Percentiles rank a stretch among this genome's conserved stretches.
Conservation (phyloP, 352 stramenopile species). For the Blastocystis sp. region DNA sequence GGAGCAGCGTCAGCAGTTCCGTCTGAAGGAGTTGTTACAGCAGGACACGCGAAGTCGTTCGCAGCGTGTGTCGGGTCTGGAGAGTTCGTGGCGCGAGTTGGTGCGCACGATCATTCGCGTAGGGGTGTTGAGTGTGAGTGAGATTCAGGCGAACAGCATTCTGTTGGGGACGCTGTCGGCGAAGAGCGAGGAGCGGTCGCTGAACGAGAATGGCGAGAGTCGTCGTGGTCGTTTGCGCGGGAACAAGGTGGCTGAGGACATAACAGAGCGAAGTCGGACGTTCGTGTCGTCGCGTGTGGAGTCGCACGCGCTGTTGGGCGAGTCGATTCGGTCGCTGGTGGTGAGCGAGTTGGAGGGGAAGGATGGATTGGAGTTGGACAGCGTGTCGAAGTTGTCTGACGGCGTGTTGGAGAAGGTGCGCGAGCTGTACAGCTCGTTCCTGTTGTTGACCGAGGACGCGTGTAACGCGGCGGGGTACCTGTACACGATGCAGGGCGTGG, state of each 20-base stretch:
- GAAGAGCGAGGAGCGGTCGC: neutral
- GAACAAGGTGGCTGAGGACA: constrained; percentile 5
- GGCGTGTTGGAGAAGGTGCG: neutral
- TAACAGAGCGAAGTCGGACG: neutral
- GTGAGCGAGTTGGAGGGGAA: neutral
- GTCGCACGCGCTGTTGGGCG: neutral
- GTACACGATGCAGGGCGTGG: neutral
- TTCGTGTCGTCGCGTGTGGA: constrained; percentile 27
- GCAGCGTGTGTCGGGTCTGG: neutral
- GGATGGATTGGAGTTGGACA: neutral
- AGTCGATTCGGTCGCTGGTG: neutral
- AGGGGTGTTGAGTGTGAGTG: neutral
- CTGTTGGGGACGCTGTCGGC: neutral
- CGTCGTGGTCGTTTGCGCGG: constrained; percentile 6
- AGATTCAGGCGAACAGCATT: constrained; percentile 23
- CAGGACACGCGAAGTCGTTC: neutral
- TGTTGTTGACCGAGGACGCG: constrained; percentile 19
- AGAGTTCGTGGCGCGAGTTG: neutral
- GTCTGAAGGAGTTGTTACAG: constrained; percentile 2
- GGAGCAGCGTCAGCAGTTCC: constrained; percentile 32
- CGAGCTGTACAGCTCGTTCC: neutral
- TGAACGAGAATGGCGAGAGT: constrained; percentile 32
- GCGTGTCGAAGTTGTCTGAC: neutral
- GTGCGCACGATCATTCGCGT: constrained; percentile 15
- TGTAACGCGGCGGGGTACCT: constrained; percentile 14